Evolutionary conservation across 192 early-diverging fungal genomes (phyloP), one percentile per base, ranked within the genome.

Genomic region (Linderina pennispora): DNA sequence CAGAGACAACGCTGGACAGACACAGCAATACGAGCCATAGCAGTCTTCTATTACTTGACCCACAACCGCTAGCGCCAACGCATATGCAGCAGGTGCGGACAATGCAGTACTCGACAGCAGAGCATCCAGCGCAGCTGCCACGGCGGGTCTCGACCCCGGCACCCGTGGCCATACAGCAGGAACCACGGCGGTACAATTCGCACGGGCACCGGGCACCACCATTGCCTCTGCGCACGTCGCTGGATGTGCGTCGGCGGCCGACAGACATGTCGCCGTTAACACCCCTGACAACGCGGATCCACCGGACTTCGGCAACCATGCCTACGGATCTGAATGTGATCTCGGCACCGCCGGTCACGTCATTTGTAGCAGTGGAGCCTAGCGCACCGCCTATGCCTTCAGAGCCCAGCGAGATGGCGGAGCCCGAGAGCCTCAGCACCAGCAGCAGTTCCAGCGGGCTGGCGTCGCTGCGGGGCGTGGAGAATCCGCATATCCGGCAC

Each of bases 361-460:
- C 46, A 20, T 10, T 25, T 16, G 22, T 48, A 15, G 22, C 36
- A 26, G 41, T 41, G 5, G 45, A 36, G 39, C 62, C 62, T 23
- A 69, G 41, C 28, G 58, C 65, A 8, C 65, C 62, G 25, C 62
- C 62, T 8, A 43, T 64, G 20, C 42, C 62, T 13, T 37, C 36
- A 5, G 25, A 45, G 35, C 28, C 28, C 6, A 31, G 6, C 5
- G 5, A 8, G 5, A 11, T 11, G 6, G 11, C 11, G 11, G 28
- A 31, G 6, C 11, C 28, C 21, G 23, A 14, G 24, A 33, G 15
- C 45, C 5, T 8, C 35, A 45, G 40, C 21, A 32, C 13, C 33
- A 33, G 15, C 45, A 41, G 47, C 38, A 23, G 20, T 9, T 16
- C 16, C 13, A 19, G 17, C 31, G 23, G 19, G 18, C 37, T 35